Evolutionary conservation across 2,329 filamentous ascomycete genomes (phyloP).

Genomic region (Claviceps digitariae): DNA sequence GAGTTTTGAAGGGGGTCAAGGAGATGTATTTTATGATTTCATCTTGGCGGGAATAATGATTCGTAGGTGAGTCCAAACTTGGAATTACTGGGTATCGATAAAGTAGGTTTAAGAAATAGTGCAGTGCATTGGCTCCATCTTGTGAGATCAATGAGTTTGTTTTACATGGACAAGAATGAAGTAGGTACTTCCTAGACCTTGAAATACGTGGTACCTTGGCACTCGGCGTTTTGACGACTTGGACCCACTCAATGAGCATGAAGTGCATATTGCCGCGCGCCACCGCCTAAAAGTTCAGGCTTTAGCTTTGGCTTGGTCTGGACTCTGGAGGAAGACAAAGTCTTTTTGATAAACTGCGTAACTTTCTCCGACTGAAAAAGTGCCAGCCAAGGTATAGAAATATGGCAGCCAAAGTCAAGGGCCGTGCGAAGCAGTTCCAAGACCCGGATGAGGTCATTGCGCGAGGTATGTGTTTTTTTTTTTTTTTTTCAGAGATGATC

Average conservation of each 20-base stretch:
- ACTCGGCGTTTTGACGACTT: not conserved
- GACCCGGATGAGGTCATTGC: conserved; percentile 47
- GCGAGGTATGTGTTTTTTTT: conserved; percentile 36
- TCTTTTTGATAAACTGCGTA: conserved; percentile 11
- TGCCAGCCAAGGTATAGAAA: conserved; percentile 7
- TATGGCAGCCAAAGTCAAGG: conserved; percentile 40
- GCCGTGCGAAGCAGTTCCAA: conserved; percentile 45
- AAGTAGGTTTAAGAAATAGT: too few relatives aligned
- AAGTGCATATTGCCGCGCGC: conserved; percentile 26
- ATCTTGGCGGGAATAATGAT: not conserved
- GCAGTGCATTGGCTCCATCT: not conserved
- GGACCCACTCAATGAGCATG: not conserved
- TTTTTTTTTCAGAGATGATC: not conserved
- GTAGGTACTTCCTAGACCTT: not conserved
- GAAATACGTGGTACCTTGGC: not conserved
- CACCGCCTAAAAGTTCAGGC: conserved; percentile 39
- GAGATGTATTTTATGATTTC: not conserved
- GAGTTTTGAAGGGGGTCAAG: not conserved
- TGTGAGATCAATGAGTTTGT: not conserved
- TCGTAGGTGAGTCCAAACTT: not conserved
- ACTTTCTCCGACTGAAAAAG: not conserved
- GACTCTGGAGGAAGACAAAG: conserved; percentile 10
- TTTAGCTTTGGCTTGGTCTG: not conserved
- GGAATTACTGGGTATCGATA: not conserved
- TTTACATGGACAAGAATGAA: too few relatives aligned